These are phyloP conservation scores for Ascoidea tarda DNA, from an alignment of 805 yeast genomes.

Conservation along the genomic window DNA sequence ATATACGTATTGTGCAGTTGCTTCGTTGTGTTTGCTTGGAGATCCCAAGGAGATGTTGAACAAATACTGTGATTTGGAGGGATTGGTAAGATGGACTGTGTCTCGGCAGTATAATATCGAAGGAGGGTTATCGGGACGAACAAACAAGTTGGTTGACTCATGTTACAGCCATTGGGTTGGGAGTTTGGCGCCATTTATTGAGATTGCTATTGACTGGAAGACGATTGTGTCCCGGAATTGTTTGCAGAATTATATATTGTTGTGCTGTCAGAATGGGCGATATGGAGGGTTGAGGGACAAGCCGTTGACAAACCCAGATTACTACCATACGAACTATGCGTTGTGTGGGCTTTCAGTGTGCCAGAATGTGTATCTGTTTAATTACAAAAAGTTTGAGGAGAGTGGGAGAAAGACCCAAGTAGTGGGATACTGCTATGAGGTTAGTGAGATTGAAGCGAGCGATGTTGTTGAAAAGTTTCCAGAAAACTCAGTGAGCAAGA, in stretches of 20 bases:
- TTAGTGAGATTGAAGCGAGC: not conserved
- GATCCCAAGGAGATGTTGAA: constrained; percentile 20
- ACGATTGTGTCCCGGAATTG: constrained; percentile 36
- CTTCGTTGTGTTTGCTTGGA: constrained; percentile 36
- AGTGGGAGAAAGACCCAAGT: constrained; percentile 9
- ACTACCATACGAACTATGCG: constrained; percentile 83
- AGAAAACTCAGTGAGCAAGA: not conserved
- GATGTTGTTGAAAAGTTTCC: not conserved
- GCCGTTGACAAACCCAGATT: constrained; percentile 70
- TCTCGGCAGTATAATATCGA: constrained; percentile 59
- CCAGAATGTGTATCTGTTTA: constrained; percentile 27
- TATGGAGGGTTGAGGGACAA: constrained; percentile 80
- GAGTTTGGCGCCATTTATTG: constrained; percentile 52
- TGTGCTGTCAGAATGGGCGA: constrained; percentile 53
- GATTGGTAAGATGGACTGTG: constrained; percentile 51
- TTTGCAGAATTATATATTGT: constrained; percentile 49
- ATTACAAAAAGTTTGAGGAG: constrained; percentile 5
- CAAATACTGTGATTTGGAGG: constrained; percentile 30
- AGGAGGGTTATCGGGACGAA: constrained; percentile 82
- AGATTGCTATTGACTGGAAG: constrained; percentile 26
- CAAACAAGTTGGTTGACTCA: constrained; percentile 90
- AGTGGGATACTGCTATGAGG: constrained; percentile 10
- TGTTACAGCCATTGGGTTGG: constrained; percentile 97
- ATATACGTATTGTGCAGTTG: constrained; percentile 83
- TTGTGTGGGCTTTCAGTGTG: constrained; percentile 59